Base-by-base conservation (phyloP, 1,284 basidiomycete species). In the Coniferiporia sulphurascens region DNA sequence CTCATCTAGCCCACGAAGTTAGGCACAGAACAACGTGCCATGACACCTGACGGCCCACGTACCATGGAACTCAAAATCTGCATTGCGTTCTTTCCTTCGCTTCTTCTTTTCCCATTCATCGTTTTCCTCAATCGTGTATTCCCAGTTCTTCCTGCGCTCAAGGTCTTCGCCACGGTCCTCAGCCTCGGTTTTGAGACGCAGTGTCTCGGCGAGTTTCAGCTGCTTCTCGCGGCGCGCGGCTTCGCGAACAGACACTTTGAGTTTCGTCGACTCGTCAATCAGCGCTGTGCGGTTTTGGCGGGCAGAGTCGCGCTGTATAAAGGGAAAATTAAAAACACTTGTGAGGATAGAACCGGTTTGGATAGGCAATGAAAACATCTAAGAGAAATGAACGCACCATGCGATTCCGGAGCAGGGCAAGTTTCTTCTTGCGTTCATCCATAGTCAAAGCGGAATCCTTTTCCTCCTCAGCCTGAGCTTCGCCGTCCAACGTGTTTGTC, bases 61-160 rank as follows among this genome's bases (percentile, higher is more conserved):
- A 79, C 74, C 71, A 61, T 76, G 72, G 56, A 76, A 78, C 56
- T 77, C 76, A 55, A 74, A 73, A 62, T 81, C 77, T 4, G 70
- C 74, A 45, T 74, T 71, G 62, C 77, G 73, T 60, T 74, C 71
- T 64, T 79, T 81, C 65, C 76, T 69, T 38, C 72, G 76, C 64
- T 77, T 69, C 68, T 81, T 81, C 64, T 76, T 77, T 68, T 84
- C 82, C 84, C 83, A 86, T 27, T 73, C 68, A 63, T 86, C 83
- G 65, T 81, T 83, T 68, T 86, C 82, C 70, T 85, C 83, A 60
- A 85, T 81, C 54, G 74, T 77, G 67, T 82, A 85, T 60, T 78
- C 74, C 82, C 82, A 83, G 63, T 80, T 79, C 66, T 80, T 79
- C 64, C 77, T 77, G 36, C 84, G 71, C 43, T 67, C 65, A 5